phyloP scores from a whole-genome alignment of 192 early-diverging fungal species.

The Backusella parvicylindrica region DNA sequence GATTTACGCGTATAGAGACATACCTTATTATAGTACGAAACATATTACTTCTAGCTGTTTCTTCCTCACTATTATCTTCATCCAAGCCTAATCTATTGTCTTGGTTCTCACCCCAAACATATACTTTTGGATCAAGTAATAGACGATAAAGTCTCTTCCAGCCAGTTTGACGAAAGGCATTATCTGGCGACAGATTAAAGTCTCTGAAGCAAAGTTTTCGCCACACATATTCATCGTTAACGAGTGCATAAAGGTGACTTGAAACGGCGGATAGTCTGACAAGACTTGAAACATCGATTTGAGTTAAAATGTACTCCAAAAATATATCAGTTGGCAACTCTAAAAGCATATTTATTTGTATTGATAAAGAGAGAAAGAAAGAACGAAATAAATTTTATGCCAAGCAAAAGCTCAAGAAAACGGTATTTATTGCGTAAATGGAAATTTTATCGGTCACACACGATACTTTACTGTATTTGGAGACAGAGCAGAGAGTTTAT shows the following conservation, averaged over 20 bases:
- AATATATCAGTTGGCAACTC: conserved; percentile 14
- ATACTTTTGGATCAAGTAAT: conserved; percentile 12
- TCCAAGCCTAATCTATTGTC: conserved; percentile 20
- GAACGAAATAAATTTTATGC: neutral
- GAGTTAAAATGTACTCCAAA: conserved; percentile 3
- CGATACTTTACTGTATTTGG: neutral
- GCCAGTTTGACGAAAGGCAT: conserved; percentile 18
- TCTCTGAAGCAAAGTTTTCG: conserved; percentile 5
- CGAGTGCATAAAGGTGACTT: neutral
- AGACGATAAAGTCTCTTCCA: conserved; percentile 28
- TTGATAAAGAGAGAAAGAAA: neutral
- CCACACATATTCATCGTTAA: conserved; percentile 23
- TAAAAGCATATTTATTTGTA: neutral
- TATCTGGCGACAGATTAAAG: conserved; percentile 14
- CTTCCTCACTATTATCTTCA: neutral
- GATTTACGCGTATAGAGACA: neutral
- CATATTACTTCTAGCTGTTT: neutral
- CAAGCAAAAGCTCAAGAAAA: neutral
- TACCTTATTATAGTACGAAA: neutral
- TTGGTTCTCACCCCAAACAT: conserved; percentile 30
- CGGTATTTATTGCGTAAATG: neutral
- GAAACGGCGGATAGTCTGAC: conserved; percentile 1
- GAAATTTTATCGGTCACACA: neutral
- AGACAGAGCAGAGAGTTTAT: neutral
- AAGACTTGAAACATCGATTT: conserved; percentile 7